These are phyloP conservation scores for Populus alba DNA, from an alignment of 345 rosid genomes.

Conservation along the genomic window DNA sequence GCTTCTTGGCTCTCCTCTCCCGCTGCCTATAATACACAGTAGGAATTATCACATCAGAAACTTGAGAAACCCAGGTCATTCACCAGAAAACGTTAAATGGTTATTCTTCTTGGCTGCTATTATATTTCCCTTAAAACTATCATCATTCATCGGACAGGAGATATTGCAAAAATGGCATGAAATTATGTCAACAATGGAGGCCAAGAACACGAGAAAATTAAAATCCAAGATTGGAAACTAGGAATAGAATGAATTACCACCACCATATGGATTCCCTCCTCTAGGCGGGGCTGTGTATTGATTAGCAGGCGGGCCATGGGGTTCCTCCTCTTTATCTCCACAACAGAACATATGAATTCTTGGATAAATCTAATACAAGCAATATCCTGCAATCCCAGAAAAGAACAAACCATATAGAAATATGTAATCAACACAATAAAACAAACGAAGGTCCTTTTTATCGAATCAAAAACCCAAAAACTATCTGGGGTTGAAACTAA, in stretches of 20 bases:
- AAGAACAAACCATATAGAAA: not conserved
- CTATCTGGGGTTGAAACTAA: not conserved
- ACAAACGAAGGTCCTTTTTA: not conserved
- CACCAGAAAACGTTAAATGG: not conserved
- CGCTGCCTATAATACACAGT: constrained; percentile 35
- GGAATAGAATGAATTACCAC: constrained; percentile 18
- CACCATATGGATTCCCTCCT: constrained; percentile 53
- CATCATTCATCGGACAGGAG: not conserved
- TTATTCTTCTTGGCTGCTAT: not conserved
- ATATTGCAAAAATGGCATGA: not conserved
- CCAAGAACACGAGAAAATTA: not conserved
- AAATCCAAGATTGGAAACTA: not conserved
- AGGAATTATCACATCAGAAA: not conserved
- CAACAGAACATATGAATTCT: constrained; percentile 69
- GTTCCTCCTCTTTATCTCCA: constrained; percentile 85
- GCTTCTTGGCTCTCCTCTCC: constrained; percentile 72
- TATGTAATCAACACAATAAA: not conserved
- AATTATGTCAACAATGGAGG: not conserved
- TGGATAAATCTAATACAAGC: not conserved
- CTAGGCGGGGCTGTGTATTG: constrained; percentile 72
- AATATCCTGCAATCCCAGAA: constrained; percentile 13
- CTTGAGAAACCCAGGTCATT: not conserved
- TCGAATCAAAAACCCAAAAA: not conserved
- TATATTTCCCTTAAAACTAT: not conserved
- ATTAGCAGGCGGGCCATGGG: constrained; percentile 53